Base-by-base conservation (phyloP, 1,139 yeast genomes). In the Saccharomyces hybrid region DNA sequence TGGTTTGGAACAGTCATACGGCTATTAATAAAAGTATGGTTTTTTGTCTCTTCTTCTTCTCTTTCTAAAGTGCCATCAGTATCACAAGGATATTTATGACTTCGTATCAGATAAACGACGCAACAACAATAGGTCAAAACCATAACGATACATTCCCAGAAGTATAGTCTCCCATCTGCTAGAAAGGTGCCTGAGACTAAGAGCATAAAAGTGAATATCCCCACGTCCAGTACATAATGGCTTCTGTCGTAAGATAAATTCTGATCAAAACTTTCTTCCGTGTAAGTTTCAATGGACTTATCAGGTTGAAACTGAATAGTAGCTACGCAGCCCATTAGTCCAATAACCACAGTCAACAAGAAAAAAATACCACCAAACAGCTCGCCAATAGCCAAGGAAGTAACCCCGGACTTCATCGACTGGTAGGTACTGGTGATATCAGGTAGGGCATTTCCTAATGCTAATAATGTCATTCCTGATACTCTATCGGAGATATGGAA, bases 391-490 rank as follows among this genome's bases (percentile, higher is more conserved):
- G 98, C 98, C 67, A 93, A 73, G 2, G 89, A 78, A 0, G 86
- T 83, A 4, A 87, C 80, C 16, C 81, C 84, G 2, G 81, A 71
- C 46, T 77, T 76, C 81, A 90, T 80, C 4, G 97, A 96, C 47
- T 84, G 84, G 67, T 82, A 88, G 0, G 97, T 89, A 51, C 95
- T 81, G 50, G 90, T 78, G 3, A 93, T 83, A 70, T 93, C 99
- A 0, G 98, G 97, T 0, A 96, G 79, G 8, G 97, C 93, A 69
- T 93, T 93, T 0, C 98, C 98, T 59, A 91, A 76, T 0, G 99
- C 96, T 55, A 93, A 74, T 49, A 91, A 74, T 0, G 97, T 91
- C 62, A 91, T 79, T 0, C 98, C 98, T 2, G 96, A 87, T 42
- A 91, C 73, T 55, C 88, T 82, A 59, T 89, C 95, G 11, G 93